phyloP scores from a whole-genome alignment of 306 rosid species.

The Albizia julibrissin region DNA sequence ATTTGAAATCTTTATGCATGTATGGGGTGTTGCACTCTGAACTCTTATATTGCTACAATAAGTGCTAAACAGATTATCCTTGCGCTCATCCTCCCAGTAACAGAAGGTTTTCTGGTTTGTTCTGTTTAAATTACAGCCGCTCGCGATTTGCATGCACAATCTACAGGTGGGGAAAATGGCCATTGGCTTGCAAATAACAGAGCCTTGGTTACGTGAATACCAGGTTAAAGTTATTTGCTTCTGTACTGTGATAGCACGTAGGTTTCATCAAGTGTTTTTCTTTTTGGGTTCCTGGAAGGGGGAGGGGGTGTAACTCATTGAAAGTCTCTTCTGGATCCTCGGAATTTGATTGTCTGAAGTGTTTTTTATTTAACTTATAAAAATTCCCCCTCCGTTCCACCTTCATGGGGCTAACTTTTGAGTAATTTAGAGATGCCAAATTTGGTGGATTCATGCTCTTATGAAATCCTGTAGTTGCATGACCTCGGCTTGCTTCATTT shows the following conservation, averaged over 20 bases:
- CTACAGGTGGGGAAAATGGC: slow-evolving; percentile 86
- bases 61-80: not conserved
- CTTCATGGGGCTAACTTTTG: not conserved
- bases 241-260: slow-evolving; percentile 1
- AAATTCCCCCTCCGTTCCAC: not conserved
- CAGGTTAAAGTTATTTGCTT: slow-evolving; percentile 59
- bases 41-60: not conserved
- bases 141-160: slow-evolving; percentile 92
- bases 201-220: slow-evolving; percentile 99
- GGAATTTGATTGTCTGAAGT: not conserved
- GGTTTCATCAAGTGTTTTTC: not conserved
- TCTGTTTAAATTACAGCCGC: slow-evolving; percentile 59
- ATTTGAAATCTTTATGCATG: not conserved
- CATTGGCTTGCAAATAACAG: slow-evolving; percentile 88
- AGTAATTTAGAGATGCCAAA: not conserved
- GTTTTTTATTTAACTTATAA: not conserved
- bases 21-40: not conserved
- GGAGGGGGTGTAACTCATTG: not conserved
- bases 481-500: slow-evolving; percentile 3
- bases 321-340: not conserved
- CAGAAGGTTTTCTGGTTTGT: slow-evolving; percentile 21
- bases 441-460: not conserved
- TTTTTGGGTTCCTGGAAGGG: not conserved
- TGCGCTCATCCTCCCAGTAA: not conserved
- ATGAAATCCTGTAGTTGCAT: not conserved